These are phyloP conservation scores for Phaeosphaeriaceae sp. DNA, from an alignment of 2,329 filamentous ascomycete species.

Conservation along the genomic window DNA sequence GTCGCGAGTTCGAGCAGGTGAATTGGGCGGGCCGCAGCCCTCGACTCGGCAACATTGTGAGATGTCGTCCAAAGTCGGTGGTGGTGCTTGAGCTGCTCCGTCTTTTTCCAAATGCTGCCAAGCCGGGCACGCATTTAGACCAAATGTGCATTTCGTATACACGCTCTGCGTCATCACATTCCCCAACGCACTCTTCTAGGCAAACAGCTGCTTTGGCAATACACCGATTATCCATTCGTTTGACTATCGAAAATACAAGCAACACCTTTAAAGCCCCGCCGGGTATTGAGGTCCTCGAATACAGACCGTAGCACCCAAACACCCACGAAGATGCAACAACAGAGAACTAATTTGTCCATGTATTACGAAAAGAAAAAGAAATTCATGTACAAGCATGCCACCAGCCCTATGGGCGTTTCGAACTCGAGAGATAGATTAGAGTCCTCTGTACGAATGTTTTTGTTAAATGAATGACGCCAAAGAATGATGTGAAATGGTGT, in stretches of 20 bases:
- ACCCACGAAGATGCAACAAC: slow-evolving; percentile 19
- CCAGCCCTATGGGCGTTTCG: neutral
- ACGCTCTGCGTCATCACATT: slow-evolving; percentile 2
- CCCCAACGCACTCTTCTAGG: neutral
- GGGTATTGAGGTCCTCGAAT: slow-evolving; percentile 24
- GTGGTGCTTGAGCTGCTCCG: slow-evolving; percentile 21
- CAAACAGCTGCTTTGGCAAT: neutral
- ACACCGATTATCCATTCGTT: slow-evolving; percentile 17
- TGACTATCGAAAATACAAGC: slow-evolving; percentile 14
- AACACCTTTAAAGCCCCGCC: slow-evolving; percentile 11
- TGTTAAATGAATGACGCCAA: neutral
- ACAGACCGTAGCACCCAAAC: slow-evolving; percentile 12
- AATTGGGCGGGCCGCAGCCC: slow-evolving; percentile 50
- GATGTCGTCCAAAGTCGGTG: slow-evolving; percentile 35
- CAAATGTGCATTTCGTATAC: slow-evolving; percentile 11
- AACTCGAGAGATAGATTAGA: neutral
- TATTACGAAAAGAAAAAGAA: neutral
- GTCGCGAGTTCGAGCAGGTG: slow-evolving; percentile 27
- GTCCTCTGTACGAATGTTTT: neutral
- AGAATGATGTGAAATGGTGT: neutral
- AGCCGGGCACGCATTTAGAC: slow-evolving; percentile 19
- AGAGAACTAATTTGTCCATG: neutral
- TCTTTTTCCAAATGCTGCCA: slow-evolving; percentile 34
- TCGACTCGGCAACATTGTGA: slow-evolving; percentile 58
- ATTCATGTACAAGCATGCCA: neutral